These are phyloP conservation scores for Pyrrhoderma noxium DNA, from an alignment of 1,284 basidiomycete species.

Conservation along the genomic window DNA sequence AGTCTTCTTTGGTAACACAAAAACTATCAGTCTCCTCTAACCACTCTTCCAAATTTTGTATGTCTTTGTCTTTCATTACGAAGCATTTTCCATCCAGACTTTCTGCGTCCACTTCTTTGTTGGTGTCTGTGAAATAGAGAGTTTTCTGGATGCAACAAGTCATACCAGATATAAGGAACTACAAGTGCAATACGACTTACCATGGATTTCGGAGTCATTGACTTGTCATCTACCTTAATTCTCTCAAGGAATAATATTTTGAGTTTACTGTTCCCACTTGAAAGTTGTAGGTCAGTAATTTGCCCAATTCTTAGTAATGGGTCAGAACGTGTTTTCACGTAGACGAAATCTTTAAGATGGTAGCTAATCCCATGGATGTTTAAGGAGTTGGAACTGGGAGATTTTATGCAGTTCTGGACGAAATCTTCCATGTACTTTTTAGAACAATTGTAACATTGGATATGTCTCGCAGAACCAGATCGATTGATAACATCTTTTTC, in stretches of 20 bases:
- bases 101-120: conserved; percentile 4
- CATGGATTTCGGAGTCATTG: not conserved
- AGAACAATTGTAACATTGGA: conserved; percentile 14
- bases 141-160: not conserved
- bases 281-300: conserved; percentile 33
- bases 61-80: not conserved
- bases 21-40: conserved; percentile 4
- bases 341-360: conserved; percentile 54
- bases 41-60: conserved; percentile 2
- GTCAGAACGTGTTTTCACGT: conserved; percentile 27
- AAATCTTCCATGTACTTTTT: conserved; percentile 1
- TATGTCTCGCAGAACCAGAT: conserved; percentile 6
- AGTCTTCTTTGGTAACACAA: not conserved
- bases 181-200: not conserved
- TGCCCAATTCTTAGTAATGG: conserved; percentile 45
- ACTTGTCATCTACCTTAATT: not conserved
- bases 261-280: conserved; percentile 19
- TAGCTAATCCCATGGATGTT: conserved; percentile 36
- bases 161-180: too few relatives aligned
- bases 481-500: conserved; percentile 37
- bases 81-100: conserved; percentile 11
- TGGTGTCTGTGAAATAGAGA: not conserved
- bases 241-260: conserved; percentile 1
- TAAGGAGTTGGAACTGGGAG: conserved; percentile 28
- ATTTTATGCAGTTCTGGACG: not conserved